Evolutionary conservation across 2,329 filamentous ascomycete genomes (phyloP).

Genomic region (Venturiaceae sp.): DNA sequence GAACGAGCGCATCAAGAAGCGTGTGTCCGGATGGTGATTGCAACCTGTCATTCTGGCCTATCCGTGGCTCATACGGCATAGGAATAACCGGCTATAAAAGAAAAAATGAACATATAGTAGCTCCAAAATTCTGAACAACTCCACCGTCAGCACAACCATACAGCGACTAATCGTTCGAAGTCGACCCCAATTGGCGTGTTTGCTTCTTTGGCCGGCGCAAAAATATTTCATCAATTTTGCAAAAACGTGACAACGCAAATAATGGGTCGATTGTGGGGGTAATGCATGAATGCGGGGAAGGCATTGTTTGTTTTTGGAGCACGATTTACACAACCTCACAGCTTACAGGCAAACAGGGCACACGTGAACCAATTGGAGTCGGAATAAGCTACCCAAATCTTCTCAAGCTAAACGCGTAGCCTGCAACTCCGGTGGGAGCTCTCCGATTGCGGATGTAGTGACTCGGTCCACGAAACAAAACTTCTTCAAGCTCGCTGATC

Average conservation of each 20-base stretch:
- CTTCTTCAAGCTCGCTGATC: not conserved
- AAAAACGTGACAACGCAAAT: not conserved
- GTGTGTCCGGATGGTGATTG: constrained; percentile 27
- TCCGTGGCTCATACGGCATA: not conserved
- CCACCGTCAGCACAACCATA: too few relatives aligned
- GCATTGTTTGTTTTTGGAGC: not conserved
- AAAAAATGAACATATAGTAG: not conserved
- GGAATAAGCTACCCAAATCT: not conserved
- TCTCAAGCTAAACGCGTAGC: not conserved
- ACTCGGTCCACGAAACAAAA: not conserved
- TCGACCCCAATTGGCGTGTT: too few relatives aligned
- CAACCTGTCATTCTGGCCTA: not conserved
- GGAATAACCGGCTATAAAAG: not conserved
- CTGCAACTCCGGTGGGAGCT: not conserved
- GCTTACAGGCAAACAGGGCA: not conserved
- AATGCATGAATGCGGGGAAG: not conserved
- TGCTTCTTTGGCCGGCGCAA: not conserved
- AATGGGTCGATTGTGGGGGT: not conserved
- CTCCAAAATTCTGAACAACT: too few relatives aligned
- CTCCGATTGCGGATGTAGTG: not conserved
- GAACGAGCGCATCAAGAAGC: constrained; percentile 56
- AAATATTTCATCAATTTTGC: not conserved
- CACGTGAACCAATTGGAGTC: not conserved
- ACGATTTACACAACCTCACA: not conserved
- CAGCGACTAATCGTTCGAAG: not conserved